Base-by-base conservation (phyloP, 768 basidiomycete species). In the Suillus spraguei region DNA sequence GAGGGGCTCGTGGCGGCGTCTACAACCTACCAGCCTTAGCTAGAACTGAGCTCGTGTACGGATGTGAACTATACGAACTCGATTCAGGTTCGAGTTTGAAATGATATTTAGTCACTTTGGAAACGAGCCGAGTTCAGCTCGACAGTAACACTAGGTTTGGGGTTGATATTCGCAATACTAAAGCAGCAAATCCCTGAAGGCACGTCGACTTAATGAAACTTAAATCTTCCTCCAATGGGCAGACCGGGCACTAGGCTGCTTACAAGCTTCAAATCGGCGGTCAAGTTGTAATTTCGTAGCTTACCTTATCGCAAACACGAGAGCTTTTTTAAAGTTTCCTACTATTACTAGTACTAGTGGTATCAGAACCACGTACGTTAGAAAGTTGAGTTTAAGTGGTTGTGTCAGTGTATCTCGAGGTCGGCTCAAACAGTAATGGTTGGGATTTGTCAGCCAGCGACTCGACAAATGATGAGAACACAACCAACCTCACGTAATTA, bases 271-370 rank as follows among this genome's bases (percentile, higher is more conserved):
- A 33, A 39, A 53, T 53, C 20, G 52, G 52, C 32, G 52, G 52
- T 20, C 32, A 33, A 35, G 32, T 11, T 38, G 24, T 56, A 39
- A 28, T 17, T 39, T 39, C 9, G 9, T 39, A 24, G 22, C 55
- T 56, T 9, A 56, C 55, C 55, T 56, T 39, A 56, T 56, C 55
- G 24, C 36, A 39, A 28, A 3, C 10, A 24, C 38, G 32, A 33
- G 50, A 33, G 50, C 32, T 52, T 33, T 32, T 53, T 53, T 53
- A n/a, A 53, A n/a, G 50, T 33, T 53, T 53, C 32, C 52, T 35
- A n/a, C 52, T 56, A 36, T 20, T 44, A 39, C 39, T 5, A 39
- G 39, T 39, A 39, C 13, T 39, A 42, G 17, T 20, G 22, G 46
- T 13, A 42, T 38, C 24, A 39, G 38, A 56, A 24, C 9, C 38